phyloP scores from a whole-genome alignment of 2,329 filamentous ascomycete genomes.

The Plectosphaerella sp. region DNA sequence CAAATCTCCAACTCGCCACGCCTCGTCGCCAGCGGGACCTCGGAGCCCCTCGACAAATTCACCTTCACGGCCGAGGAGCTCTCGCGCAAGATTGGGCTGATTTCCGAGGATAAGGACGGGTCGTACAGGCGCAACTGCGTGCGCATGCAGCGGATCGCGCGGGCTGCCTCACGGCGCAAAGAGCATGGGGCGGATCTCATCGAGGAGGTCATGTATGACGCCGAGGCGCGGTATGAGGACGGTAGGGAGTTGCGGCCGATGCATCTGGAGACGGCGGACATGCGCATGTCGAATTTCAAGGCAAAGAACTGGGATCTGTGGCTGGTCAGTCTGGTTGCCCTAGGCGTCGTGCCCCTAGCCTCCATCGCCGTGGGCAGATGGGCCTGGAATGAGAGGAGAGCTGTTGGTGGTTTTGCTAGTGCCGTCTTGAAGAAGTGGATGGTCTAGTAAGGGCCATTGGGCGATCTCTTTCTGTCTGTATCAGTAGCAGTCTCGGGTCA shows the following conservation, averaged over 20 bases:
- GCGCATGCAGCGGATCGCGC: slow-evolving; percentile 32
- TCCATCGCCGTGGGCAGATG: too few species aligned
- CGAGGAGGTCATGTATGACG: slow-evolving; percentile 35
- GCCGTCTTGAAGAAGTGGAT: too few species aligned
- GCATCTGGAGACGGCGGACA: slow-evolving; percentile 38
- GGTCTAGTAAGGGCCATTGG: too few species aligned
- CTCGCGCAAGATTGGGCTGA: slow-evolving; percentile 16
- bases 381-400: too few species aligned
- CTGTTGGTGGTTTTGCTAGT: too few species aligned
- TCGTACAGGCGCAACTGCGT: slow-evolving; percentile 22
- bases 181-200: slow-evolving; percentile 32
- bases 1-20: slow-evolving; percentile 32
- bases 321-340: background rate
- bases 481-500: too few species aligned
- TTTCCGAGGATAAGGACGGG: slow-evolving; percentile 24
- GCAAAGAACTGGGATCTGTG: slow-evolving; percentile 5
- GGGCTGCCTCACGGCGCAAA: slow-evolving; percentile 28
- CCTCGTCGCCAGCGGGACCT: slow-evolving; percentile 27
- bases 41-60: slow-evolving; percentile 29
- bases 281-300: slow-evolving; percentile 24
- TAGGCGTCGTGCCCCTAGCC: background rate
- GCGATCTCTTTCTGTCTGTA: too few species aligned
- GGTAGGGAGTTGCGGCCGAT: slow-evolving; percentile 22
- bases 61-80: slow-evolving; percentile 27
- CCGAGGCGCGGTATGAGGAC: slow-evolving; percentile 10